These are phyloP conservation scores for Fusarium sarcochroum DNA, from an alignment of 2,329 filamentous ascomycete genomes.

Conservation along the genomic window DNA sequence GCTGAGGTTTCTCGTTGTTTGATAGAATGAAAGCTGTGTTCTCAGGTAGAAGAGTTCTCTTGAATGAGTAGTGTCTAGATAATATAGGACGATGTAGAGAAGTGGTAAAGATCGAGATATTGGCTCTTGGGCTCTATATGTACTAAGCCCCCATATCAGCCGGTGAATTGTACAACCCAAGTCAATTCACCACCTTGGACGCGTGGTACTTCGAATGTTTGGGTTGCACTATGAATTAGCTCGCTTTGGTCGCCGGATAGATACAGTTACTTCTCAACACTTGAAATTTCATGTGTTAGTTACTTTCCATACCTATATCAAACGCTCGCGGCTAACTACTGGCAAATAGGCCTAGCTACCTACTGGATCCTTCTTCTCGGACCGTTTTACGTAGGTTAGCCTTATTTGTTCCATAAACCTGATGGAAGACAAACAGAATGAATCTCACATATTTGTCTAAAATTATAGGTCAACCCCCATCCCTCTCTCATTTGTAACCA, in stretches of 20 bases:
- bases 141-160: background rate
- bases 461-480: no score
- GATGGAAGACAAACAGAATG: no score
- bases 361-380: background rate
- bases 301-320: background rate
- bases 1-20: background rate
- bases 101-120: background rate
- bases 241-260: background rate
- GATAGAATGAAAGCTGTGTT: background rate
- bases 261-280: background rate
- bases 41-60: background rate
- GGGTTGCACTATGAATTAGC: background rate
- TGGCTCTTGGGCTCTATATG: background rate
- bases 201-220: background rate
- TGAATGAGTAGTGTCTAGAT: no score
- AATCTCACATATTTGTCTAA: no score
- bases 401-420: no score
- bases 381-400: no score
- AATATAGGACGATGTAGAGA: background rate
- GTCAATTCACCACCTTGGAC: no score
- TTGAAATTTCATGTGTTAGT: background rate
- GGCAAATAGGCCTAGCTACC: background rate
- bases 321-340: background rate
- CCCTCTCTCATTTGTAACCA: no score
- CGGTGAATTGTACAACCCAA: background rate